A percentile compares a stretch with the other conserved stretches of the same genome.
Conservation (phyloP, 2,329 filamentous ascomycete species). For the Dactylellina drechsleri region DNA sequence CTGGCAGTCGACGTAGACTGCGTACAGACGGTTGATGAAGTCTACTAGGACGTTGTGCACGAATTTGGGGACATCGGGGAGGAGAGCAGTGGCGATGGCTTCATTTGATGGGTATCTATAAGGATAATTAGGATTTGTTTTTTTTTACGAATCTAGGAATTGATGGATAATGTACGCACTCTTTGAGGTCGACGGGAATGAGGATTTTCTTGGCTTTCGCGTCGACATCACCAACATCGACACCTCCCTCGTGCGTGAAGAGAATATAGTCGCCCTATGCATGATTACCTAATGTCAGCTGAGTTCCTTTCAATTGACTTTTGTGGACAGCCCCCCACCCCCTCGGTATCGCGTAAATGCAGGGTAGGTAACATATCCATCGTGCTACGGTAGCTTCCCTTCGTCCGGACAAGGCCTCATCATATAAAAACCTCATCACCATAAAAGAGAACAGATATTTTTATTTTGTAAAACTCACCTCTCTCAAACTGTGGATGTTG, state of each 20-base stretch:
- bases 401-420: constrained; percentile 34
- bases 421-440: constrained; percentile 31
- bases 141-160: background rate
- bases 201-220: constrained; percentile 98
- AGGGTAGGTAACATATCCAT: constrained; percentile 11
- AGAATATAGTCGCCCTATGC: constrained; percentile 97
- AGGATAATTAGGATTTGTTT: background rate
- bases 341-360: constrained; percentile 27
- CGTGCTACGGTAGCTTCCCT: constrained; percentile 45
- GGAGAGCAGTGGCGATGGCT: constrained; percentile 82
- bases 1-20: constrained; percentile 99
- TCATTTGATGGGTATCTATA: constrained; percentile 86
- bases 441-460: constrained; percentile 38
- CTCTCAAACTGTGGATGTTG: constrained; percentile 99
- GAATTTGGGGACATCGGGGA: constrained; percentile 93
- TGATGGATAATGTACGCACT: constrained; percentile 62
- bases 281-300: constrained; percentile 9
- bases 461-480: constrained; percentile 73
- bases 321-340: constrained; percentile 10
- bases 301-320: constrained; percentile 10
- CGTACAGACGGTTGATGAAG: constrained; percentile 98
- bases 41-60: constrained; percentile 98
- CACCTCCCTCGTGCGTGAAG: constrained; percentile 99
- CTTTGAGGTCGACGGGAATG: constrained; percentile 90
- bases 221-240: constrained; percentile 98